phyloP scores from a whole-genome alignment of 1,284 basidiomycete genomes.

The Puccinia hordei region DNA sequence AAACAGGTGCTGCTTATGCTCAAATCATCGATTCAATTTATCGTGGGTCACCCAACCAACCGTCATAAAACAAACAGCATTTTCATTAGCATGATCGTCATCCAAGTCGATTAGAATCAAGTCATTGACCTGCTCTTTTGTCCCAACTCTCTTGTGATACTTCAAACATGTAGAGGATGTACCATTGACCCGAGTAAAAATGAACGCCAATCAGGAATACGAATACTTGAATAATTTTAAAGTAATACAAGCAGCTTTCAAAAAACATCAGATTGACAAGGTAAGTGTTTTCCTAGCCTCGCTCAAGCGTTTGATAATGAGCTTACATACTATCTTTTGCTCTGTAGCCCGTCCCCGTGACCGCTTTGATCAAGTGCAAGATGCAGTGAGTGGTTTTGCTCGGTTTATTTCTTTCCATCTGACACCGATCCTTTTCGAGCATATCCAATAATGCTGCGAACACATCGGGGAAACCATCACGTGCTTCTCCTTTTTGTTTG shows the following conservation, averaged over 20 bases:
- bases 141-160: neutral
- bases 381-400: conserved; percentile 76
- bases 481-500: neutral
- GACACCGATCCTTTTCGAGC: neutral
- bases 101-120: conserved; percentile 8
- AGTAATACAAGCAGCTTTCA: conserved; percentile 70
- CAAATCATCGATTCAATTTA: conserved; percentile 86
- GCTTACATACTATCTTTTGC: neutral
- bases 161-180: conserved; percentile 68
- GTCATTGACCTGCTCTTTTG: neutral
- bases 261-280: conserved; percentile 52
- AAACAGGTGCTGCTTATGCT: conserved; percentile 57
- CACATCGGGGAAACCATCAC: neutral
- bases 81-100: neutral
- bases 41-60: conserved; percentile 63
- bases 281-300: neutral
- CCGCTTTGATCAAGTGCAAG: conserved; percentile 92
- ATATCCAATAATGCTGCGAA: neutral
- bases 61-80: neutral
- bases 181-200: conserved; percentile 84
- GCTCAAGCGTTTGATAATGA: too few species aligned
- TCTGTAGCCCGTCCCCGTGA: conserved; percentile 83
- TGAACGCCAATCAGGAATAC: conserved; percentile 87
- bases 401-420: neutral
- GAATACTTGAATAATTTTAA: conserved; percentile 95